These are phyloP conservation scores for Metschnikowia baotianmanensis DNA, from an alignment of 805 yeast genomes.

Conservation along the genomic window DNA sequence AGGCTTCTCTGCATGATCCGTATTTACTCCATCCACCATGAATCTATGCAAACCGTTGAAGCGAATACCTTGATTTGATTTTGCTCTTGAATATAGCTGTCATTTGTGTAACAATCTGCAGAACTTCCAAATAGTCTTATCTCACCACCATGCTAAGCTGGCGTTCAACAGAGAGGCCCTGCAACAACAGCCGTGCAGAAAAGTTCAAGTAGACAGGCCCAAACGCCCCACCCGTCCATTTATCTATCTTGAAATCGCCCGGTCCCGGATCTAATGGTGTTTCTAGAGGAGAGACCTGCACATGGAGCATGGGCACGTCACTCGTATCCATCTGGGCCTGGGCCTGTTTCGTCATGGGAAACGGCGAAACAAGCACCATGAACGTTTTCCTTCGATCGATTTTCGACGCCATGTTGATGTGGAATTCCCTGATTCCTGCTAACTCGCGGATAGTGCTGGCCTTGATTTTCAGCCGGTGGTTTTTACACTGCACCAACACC, in stretches of 20 bases:
- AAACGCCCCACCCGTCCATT: slow-evolving; percentile 40
- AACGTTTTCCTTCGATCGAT: slow-evolving; percentile 23
- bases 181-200: slow-evolving; percentile 31
- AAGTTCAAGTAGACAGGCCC: slow-evolving; percentile 38
- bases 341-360: slow-evolving; percentile 48
- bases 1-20: no score
- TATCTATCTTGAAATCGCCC: slow-evolving; percentile 29
- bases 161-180: slow-evolving; percentile 30
- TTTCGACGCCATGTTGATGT: slow-evolving; percentile 23
- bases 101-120: no score
- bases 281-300: slow-evolving; percentile 36
- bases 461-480: slow-evolving; percentile 41
- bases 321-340: slow-evolving; percentile 43
- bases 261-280: slow-evolving; percentile 11
- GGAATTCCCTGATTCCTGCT: slow-evolving; percentile 47
- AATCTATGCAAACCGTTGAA: no score
- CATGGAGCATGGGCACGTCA: slow-evolving; percentile 44
- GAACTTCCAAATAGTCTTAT: neutral
- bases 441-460: slow-evolving; percentile 52
- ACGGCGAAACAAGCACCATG: slow-evolving; percentile 47
- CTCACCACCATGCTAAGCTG: slow-evolving; percentile 2
- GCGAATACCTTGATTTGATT: no score
- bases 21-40: no score
- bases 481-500: slow-evolving; percentile 56
- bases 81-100: no score